These are phyloP conservation scores for Pichia membranifaciens DNA, from an alignment of 805 yeast genomes.

Conservation along the genomic window DNA sequence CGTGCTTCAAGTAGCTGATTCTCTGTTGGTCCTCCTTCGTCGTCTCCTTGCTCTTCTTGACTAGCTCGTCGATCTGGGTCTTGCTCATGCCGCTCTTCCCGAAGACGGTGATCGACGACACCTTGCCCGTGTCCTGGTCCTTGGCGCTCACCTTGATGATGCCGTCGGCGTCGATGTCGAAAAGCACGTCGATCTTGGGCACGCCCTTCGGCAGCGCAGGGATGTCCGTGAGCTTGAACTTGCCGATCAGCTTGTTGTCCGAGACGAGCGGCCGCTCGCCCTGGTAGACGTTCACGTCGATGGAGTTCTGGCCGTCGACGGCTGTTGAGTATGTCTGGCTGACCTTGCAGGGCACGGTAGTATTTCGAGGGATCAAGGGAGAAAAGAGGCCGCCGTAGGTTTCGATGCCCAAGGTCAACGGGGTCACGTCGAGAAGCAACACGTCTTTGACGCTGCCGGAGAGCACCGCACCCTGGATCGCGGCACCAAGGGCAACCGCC, in stretches of 20 bases:
- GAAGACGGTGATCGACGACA: conserved; percentile 91
- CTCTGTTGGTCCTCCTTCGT: conserved; percentile 63
- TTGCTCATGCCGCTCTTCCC: conserved; percentile 93
- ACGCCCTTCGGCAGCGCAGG: conserved; percentile 88
- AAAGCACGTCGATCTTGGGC: conserved; percentile 86
- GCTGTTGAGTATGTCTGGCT: conserved; percentile 93
- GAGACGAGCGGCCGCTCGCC: conserved; percentile 95
- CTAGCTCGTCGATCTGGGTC: conserved; percentile 85
- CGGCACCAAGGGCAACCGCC: conserved; percentile 95
- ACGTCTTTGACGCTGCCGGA: conserved; percentile 95
- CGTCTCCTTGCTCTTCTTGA: conserved; percentile 81
- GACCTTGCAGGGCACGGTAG: conserved; percentile 91
- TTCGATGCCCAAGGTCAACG: conserved; percentile 88
- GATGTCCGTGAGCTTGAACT: conserved; percentile 85
- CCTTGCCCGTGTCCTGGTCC: conserved; percentile 90
- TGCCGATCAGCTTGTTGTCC: conserved; percentile 93
- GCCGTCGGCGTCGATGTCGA: conserved; percentile 96
- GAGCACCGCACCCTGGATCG: conserved; percentile 94
- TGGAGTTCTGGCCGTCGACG: conserved; percentile 90
- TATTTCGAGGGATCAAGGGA: conserved; percentile 78
- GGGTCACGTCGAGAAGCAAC: conserved; percentile 81
- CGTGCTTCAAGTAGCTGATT: conserved; percentile 57
- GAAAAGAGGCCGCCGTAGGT: conserved; percentile 96
- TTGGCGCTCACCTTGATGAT: conserved; percentile 92
- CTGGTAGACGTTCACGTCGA: conserved; percentile 94